Evolutionary conservation across 1,139 yeast genomes (phyloP).

Genomic region (Blastobotrys arbuscula): DNA sequence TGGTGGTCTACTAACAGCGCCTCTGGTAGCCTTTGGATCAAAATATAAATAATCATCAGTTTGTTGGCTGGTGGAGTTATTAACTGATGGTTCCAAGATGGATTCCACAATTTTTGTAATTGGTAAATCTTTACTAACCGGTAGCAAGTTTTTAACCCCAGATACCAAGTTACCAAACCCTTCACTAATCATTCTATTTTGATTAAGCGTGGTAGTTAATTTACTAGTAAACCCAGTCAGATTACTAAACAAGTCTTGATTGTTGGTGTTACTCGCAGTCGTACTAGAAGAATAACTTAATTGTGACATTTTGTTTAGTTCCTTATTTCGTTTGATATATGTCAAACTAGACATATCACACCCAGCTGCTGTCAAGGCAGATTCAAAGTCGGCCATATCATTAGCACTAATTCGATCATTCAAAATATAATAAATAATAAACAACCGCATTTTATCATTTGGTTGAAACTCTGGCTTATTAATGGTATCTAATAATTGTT

Average conservation of each 20-base stretch:
- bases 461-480: conserved; percentile 44
- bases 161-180: conserved; percentile 87
- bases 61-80: conserved; percentile 31
- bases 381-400: conserved; percentile 62
- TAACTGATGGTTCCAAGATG: conserved; percentile 70
- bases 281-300: conserved; percentile 21
- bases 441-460: conserved; percentile 80
- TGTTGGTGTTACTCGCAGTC: conserved; percentile 13
- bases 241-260: conserved; percentile 51
- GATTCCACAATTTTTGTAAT: conserved; percentile 88
- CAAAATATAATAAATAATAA: conserved; percentile 61
- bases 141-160: conserved; percentile 79
- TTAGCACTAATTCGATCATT: conserved; percentile 52
- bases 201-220: conserved; percentile 55
- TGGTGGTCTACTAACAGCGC: conserved; percentile 85
- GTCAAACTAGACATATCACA: conserved; percentile 60
- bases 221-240: conserved; percentile 73
- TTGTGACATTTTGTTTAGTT: conserved; percentile 62
- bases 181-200: conserved; percentile 55
- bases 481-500: conserved; percentile 39
- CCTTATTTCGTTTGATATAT: conserved; percentile 76
- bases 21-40: conserved; percentile 82
- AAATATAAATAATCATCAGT: conserved; percentile 88
- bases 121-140: conserved; percentile 83
- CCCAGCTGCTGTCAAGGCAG: conserved; percentile 53